Percentiles rank a stretch among this genome's conserved stretches.
Evolutionary conservation across 1,139 yeast species (phyloP).

Genomic region (Magnusiomyces tetraspermus): DNA sequence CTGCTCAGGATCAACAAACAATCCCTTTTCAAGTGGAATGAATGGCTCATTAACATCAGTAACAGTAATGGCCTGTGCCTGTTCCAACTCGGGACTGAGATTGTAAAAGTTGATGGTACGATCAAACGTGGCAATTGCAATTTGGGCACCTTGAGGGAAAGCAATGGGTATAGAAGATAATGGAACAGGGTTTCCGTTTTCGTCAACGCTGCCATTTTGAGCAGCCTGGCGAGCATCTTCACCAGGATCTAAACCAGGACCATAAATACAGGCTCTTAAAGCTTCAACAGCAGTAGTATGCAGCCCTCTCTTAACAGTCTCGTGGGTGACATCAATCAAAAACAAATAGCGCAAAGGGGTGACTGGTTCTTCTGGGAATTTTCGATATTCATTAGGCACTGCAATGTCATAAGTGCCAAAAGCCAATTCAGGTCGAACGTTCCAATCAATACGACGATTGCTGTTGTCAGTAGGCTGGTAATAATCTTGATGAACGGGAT

Average conservation of each 20-base stretch:
- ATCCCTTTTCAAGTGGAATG: conserved; percentile 67
- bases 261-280: conserved; percentile 49
- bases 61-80: conserved; percentile 57
- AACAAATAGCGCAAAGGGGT: conserved; percentile 61
- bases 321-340: conserved; percentile 63
- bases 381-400: conserved; percentile 67
- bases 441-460: conserved; percentile 52
- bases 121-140: conserved; percentile 73
- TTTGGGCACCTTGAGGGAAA: conserved; percentile 39
- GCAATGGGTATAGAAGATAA: conserved; percentile 18
- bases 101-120: conserved; percentile 67
- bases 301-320: conserved; percentile 52
- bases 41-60: conserved; percentile 74
- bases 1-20: conserved; percentile 71
- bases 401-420: conserved; percentile 78
- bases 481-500: conserved; percentile 61
- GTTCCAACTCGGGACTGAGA: conserved; percentile 44
- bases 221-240: conserved; percentile 16
- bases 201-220: conserved; percentile 8
- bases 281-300: conserved; percentile 67
- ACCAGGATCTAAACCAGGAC: conserved; percentile 16
- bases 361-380: conserved; percentile 38
- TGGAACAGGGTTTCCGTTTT: conserved; percentile 13
- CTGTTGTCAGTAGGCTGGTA: conserved; percentile 53
- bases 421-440: conserved; percentile 63